A percentile compares a stretch with the other conserved stretches of the same genome.
phyloP scores from a whole-genome alignment of 768 basidiomycete species.

The Tricholomella constricta region DNA sequence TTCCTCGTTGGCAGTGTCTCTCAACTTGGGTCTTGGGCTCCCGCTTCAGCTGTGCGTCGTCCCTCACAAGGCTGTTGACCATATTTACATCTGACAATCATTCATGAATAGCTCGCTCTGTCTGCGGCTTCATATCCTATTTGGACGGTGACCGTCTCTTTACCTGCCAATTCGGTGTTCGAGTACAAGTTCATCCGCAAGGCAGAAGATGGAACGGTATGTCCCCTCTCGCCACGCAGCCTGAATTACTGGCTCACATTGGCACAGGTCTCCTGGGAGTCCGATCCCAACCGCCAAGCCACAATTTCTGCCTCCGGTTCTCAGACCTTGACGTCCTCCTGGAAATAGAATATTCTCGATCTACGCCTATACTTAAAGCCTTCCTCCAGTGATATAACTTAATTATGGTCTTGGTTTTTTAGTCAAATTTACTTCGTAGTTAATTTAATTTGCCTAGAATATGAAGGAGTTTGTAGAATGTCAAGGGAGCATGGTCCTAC shows the following conservation, averaged over 20 bases:
- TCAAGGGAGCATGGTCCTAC: too few species aligned
- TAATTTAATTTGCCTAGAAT: too few species aligned
- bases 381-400: too few species aligned
- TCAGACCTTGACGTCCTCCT: conserved; percentile 42
- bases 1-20: conserved; percentile 59
- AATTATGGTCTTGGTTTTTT: too few species aligned
- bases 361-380: too few species aligned
- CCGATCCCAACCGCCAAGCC: conserved; percentile 56
- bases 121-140: conserved; percentile 56
- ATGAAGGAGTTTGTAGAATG: too few species aligned
- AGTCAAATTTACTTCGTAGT: too few species aligned
- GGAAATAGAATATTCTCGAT: conserved; percentile 46
- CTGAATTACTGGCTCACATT: neutral
- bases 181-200: conserved; percentile 66
- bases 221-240: conserved; percentile 16
- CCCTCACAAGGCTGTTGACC: neutral
- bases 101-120: conserved; percentile 44
- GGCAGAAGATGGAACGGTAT: conserved; percentile 49
- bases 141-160: conserved; percentile 50
- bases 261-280: conserved; percentile 57
- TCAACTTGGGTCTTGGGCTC: conserved; percentile 55
- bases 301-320: conserved; percentile 43
- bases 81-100: neutral
- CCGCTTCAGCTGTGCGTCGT: conserved; percentile 44
- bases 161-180: conserved; percentile 53